Percentiles rank a stretch among this genome's conserved stretches.
These are phyloP conservation scores for Yamadazyma pseudoaaseri DNA, from an alignment of 1,139 yeast genomes.

Conservation along the genomic window DNA sequence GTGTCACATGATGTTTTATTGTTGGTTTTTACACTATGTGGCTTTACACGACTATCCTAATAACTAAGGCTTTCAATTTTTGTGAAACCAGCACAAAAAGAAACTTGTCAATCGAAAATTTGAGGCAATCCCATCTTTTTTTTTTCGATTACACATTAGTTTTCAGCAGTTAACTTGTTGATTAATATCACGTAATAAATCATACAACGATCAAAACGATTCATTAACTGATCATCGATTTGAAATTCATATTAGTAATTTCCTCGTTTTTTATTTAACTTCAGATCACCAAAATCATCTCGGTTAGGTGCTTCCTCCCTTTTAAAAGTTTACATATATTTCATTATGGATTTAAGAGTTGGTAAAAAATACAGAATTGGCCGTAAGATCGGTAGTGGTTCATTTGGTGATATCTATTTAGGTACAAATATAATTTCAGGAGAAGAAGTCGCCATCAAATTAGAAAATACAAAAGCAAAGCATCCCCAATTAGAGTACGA, in stretches of 20 bases:
- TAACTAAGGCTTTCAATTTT: too few species aligned
- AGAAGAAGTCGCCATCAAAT: slow-evolving; percentile 95
- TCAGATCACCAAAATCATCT: too few species aligned
- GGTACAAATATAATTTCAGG: slow-evolving; percentile 94
- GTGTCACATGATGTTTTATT: neutral
- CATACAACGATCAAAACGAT: too few species aligned
- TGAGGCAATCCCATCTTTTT: neutral
- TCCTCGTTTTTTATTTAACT: too few species aligned
- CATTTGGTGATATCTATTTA: slow-evolving; percentile 94
- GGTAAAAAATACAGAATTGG: slow-evolving; percentile 96
- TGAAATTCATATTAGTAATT: too few species aligned
- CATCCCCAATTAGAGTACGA: slow-evolving; percentile 98
- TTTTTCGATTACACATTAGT: too few species aligned
- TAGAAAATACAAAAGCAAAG: slow-evolving; percentile 85
- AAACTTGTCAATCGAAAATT: neutral
- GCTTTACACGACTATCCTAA: too few species aligned
- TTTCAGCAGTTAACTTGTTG: too few species aligned
- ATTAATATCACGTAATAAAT: too few species aligned
- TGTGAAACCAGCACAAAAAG: slow-evolving; percentile 1
- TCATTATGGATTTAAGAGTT: slow-evolving; percentile 71
- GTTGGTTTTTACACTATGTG: too few species aligned
- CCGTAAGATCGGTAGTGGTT: slow-evolving; percentile 95
- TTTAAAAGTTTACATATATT: neutral
- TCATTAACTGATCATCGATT: too few species aligned
- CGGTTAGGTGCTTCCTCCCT: too few species aligned